phyloP scores from a whole-genome alignment of 2,329 filamentous ascomycete species.

The Ceratocystiopsis sp. region DNA sequence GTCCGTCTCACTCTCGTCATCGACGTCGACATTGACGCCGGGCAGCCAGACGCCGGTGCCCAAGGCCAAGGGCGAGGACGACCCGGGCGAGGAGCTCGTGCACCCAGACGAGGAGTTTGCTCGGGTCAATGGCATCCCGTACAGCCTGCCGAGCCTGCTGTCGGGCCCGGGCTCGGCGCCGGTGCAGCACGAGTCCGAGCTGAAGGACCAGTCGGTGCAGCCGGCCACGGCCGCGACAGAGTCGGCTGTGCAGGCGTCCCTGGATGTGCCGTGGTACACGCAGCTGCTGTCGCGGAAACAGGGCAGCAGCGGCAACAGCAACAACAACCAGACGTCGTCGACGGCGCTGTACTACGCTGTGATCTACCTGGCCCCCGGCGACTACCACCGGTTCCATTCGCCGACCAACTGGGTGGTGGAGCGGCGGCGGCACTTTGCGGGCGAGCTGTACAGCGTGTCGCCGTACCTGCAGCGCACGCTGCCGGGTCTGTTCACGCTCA shows the following conservation, averaged over 20 bases:
- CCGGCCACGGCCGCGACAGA: conserved; percentile 51
- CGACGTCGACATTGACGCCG: background rate
- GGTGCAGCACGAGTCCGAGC: conserved; percentile 24
- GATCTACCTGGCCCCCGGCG: conserved; percentile 88
- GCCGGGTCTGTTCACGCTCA: conserved; percentile 87
- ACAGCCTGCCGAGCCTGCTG: conserved; percentile 75
- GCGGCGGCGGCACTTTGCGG: conserved; percentile 87
- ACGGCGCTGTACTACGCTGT: conserved; percentile 75
- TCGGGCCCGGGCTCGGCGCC: conserved; percentile 42
- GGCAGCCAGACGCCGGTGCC: background rate
- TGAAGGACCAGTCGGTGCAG: conserved; percentile 56
- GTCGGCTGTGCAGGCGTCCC: conserved; percentile 66
- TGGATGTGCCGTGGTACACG: conserved; percentile 62
- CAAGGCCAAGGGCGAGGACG: background rate
- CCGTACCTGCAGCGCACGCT: conserved; percentile 87
- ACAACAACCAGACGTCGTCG: conserved; percentile 13
- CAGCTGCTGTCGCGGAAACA: conserved; percentile 42
- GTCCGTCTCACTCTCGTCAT: background rate
- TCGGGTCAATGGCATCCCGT: conserved; percentile 80
- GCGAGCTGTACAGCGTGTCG: conserved; percentile 86
- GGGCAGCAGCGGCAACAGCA: conserved; percentile 16
- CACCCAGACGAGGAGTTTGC: conserved; percentile 84
- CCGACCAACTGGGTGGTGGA: conserved; percentile 92
- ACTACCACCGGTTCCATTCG: conserved; percentile 97
- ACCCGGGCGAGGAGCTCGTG: conserved; percentile 44